These are phyloP conservation scores for Strigomonas oncopelti DNA, from an alignment of 208 protist genomes.

Conservation along the genomic window DNA sequence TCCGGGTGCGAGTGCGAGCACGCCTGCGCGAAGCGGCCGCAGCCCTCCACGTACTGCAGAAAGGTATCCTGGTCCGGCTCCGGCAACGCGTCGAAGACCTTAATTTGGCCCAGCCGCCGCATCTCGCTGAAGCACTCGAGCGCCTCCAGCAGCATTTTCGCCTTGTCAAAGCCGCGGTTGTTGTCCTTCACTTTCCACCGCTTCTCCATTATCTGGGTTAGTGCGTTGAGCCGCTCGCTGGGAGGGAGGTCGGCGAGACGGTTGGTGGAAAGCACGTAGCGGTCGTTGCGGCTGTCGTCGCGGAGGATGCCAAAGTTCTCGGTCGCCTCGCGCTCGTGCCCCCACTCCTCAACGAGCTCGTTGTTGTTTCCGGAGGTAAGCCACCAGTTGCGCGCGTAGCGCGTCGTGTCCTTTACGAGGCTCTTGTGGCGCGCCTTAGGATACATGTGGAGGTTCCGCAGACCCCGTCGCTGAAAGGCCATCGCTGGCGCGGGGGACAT, in stretches of 20 bases:
- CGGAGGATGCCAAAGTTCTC: constrained; percentile 78
- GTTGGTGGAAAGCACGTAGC: constrained; percentile 71
- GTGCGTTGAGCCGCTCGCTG: constrained; percentile 55
- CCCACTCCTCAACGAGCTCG: constrained; percentile 74
- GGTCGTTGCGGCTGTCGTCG: constrained; percentile 72
- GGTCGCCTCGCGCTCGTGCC: constrained; percentile 83
- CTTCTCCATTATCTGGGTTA: constrained; percentile 61
- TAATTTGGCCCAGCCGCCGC: constrained; percentile 53
- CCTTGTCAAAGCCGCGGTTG: constrained; percentile 87
- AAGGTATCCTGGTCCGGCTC: constrained; percentile 85
- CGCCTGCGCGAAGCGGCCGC: constrained; percentile 61
- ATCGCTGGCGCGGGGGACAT: constrained; percentile 15
- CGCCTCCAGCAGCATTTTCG: constrained; percentile 71
- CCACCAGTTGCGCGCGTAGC: constrained; percentile 83
- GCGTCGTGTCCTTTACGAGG: constrained; percentile 70
- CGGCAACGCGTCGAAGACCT: constrained; percentile 52
- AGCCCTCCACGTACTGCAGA: constrained; percentile 82
- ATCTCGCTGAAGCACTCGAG: constrained; percentile 90
- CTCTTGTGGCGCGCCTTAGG: constrained; percentile 84
- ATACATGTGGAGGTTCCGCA: constrained; percentile 88
- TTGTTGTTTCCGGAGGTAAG: constrained; percentile 82
- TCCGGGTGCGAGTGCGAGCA: constrained; percentile 84
- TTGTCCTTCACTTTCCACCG: constrained; percentile 80
- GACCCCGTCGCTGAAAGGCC: constrained; percentile 37
- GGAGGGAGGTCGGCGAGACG: constrained; percentile 71